A percentile compares a stretch with the other conserved stretches of the same genome.
These are phyloP conservation scores for Penicillium sp. DNA, from an alignment of 2,329 filamentous ascomycete genomes.

Conservation along the genomic window DNA sequence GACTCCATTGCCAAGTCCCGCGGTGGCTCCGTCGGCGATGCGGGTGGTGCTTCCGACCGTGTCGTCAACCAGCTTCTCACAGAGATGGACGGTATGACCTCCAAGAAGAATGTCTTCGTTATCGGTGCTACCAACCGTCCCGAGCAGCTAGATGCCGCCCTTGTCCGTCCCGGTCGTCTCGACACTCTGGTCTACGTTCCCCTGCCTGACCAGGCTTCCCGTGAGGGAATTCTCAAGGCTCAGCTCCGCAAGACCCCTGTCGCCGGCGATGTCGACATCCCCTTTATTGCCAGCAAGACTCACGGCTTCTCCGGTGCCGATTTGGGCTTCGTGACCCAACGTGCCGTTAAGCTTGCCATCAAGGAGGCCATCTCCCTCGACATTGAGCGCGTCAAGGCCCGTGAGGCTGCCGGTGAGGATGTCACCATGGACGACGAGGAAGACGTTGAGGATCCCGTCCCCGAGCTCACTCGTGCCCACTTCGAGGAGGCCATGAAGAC, in stretches of 20 bases:
- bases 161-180: constrained; percentile 97
- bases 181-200: constrained; percentile 98
- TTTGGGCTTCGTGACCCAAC: constrained; percentile 97
- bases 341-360: constrained; percentile 98
- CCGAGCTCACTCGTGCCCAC: constrained; percentile 91
- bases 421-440: constrained; percentile 73
- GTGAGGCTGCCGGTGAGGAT: constrained; percentile 74
- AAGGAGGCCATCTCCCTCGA: constrained; percentile 90
- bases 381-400: constrained; percentile 86
- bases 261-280: constrained; percentile 77
- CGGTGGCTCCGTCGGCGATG: constrained; percentile 93
- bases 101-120: constrained; percentile 99
- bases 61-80: constrained; percentile 98
- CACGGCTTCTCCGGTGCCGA: constrained; percentile 99
- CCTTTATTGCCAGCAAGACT: constrained; percentile 92
- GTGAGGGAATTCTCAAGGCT: constrained; percentile 85
- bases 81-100: constrained; percentile 99
- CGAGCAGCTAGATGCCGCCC: constrained; percentile 95
- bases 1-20: constrained; percentile 99
- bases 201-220: constrained; percentile 85
- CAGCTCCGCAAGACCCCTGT: constrained; percentile 99
- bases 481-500: constrained; percentile 98
- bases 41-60: constrained; percentile 96
- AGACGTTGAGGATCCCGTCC: constrained; percentile 80
- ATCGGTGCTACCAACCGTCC: constrained; percentile 98